Base-by-base conservation (phyloP, 2,329 filamentous ascomycete genomes). In the Pseudophaeomoniella oleicola region DNA sequence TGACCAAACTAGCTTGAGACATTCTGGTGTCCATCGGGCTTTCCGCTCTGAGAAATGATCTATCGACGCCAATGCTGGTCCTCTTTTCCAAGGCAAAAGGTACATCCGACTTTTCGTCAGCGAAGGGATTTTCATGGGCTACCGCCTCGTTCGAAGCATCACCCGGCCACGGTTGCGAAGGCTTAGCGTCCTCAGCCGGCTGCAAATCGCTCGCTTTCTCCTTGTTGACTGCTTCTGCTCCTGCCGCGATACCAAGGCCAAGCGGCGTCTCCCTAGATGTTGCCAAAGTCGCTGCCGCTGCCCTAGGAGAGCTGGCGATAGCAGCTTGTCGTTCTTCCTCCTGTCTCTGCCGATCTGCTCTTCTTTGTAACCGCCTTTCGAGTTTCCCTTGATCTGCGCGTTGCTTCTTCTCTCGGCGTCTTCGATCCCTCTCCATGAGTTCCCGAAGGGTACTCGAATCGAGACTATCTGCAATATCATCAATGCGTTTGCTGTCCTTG, bases 341-440 rank as follows among this genome's bases (percentile, higher is more conserved):
- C 16, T 72, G 70, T 35, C 71, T 67, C 17, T 67, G 66, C 48
- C 72, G 64, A 44, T 76, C 70, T 34, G 67, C 66, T 40, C 54
- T 53, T 39, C 54, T 52, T 41, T 62, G 54, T 32, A 62, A 46
- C 42, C 54, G 62, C 38, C 64, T 63, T 42, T 72, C 64, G 27
- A 71, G 63, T 42, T 56, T 69, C 50, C 80, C 75, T 46, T 73
- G 75, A 48, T 87, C 81, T 36, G 76, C 77, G 43, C 73, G 69
- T 37, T 70, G 72, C 58, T 82, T 87, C 53, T 76, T 75, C 46
- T 94, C 83, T 44, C 72, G 75, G 39, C 90, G 72, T 49, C 87
- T 74, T 45, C 78, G 71, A 51, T 98, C 90, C 41, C 90, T 69
- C 49, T 98, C 90, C 72, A 98, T 80, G 18, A 96, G 66, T 52